Evolutionary conservation across 352 stramenopile genomes (phyloP).

Genomic region (Elongisporangium senticosum): DNA sequence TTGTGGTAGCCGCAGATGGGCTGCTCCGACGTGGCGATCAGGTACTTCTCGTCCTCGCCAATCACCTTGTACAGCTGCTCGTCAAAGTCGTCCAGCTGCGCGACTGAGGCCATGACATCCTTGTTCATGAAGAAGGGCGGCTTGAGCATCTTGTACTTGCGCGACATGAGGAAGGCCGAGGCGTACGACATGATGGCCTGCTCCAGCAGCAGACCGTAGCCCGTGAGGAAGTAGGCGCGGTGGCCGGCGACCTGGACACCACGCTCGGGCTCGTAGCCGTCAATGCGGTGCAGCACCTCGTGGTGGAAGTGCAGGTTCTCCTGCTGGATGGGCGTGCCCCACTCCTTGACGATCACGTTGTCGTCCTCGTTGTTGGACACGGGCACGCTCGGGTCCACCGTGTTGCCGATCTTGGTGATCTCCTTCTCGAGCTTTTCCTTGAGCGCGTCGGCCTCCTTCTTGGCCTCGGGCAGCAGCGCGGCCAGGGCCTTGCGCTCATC

Average conservation of each 20-base stretch:
- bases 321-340: conserved; percentile 59
- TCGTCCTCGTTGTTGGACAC: conserved; percentile 97
- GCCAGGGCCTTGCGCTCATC: conserved; percentile 79
- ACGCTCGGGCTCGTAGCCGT: conserved; percentile 97
- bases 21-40: conserved; percentile 99
- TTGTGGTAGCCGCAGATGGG: conserved; percentile 99
- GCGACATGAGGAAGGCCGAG: conserved; percentile 94
- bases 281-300: conserved; percentile 97
- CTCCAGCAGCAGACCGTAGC: conserved; percentile 97
- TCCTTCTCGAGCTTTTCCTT: conserved; percentile 73
- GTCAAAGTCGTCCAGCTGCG: conserved; percentile 99
- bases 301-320: conserved; percentile 92
- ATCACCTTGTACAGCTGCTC: conserved; percentile 99
- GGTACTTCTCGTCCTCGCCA: conserved; percentile 97
- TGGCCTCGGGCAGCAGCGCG: conserved; percentile 58
- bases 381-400: conserved; percentile 94
- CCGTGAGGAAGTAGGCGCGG: conserved; percentile 98
- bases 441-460: conserved; percentile 75
- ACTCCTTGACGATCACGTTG: conserved; percentile 91
- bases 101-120: conserved; percentile 97
- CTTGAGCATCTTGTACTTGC: conserved; percentile 97
- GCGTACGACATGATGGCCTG: conserved; percentile 99
- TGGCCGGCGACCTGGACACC: conserved; percentile 96
- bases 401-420: conserved; percentile 95
- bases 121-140: conserved; percentile 99